Evolutionary conservation across 768 basidiomycete genomes (phyloP), one percentile per base, ranked within the genome.

Genomic region (Peribolospora baueri): DNA sequence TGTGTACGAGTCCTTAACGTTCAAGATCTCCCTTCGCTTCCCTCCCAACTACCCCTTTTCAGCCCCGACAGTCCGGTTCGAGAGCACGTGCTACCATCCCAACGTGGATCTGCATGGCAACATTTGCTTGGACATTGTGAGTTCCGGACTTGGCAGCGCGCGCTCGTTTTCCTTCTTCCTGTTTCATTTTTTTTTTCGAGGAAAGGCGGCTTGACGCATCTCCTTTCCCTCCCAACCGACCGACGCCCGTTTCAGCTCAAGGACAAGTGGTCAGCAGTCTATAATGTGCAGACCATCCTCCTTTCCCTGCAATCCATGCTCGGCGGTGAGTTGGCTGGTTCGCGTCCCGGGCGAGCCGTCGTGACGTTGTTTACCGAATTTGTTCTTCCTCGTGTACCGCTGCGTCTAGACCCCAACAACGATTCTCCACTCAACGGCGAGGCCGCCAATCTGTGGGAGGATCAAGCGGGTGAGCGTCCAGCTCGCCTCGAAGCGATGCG

Each of bases 201-300:
- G 49, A 13, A 5, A n/a, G 5, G 25, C n/a, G 53, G 8, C 7
- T 25, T 14, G 46, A 8, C 13, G 25, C 4, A 47, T 54, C 10
- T 43, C 7, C n/a, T 5, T 51, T 13, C 38, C n/a, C 6, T 46
- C 9, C 10, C 40, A 47, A 25, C 3, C 36, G 25, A 25, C 11
- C 42, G 13, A n/a, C n/a, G 3, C 8, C 39, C 11, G 40, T 13
- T 7, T 4, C 3, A 40, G 43, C 69, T 90, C 49, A 83, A 88
- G 82, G 84, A 87, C 68, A 84, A 87, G 64, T 90, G 86, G 87
- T 84, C 83, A 3, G 85, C 87, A 5, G 81, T 88, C 1, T 86
- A 90, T 67, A 84, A 82, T 57, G 86, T 88, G 42, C 83, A 86
- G 60, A 87, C 84, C 0, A 82, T 91, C 46, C 74, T 91, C 14